A percentile compares a stretch with the other conserved stretches of the same genome.
phyloP scores from a whole-genome alignment of 257 asterid genomes.

The Ilex asprella region DNA sequence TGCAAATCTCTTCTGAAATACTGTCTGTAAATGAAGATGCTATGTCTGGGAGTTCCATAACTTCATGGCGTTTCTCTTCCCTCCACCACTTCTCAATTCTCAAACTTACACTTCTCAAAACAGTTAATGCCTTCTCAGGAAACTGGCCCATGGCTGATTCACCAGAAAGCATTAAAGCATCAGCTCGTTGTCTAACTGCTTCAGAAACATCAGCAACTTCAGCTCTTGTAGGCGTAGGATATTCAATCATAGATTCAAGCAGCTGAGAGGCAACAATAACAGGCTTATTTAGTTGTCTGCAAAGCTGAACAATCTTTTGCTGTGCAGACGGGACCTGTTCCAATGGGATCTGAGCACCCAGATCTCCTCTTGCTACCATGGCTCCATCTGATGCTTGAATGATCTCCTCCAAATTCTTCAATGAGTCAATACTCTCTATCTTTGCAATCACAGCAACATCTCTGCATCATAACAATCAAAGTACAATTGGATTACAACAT shows the following conservation, averaged over 20 bases:
- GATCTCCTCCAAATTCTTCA: slow-evolving; percentile 90
- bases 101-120: slow-evolving; percentile 85
- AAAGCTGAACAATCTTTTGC: slow-evolving; percentile 74
- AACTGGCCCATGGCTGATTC: slow-evolving; percentile 99
- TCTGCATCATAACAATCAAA: slow-evolving; percentile 38
- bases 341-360: slow-evolving; percentile 95
- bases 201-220: slow-evolving; percentile 99
- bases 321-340: slow-evolving; percentile 99
- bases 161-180: slow-evolving; percentile 97
- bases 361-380: slow-evolving; percentile 99
- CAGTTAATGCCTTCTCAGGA: slow-evolving; percentile 94
- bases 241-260: slow-evolving; percentile 98
- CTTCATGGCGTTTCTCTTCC: slow-evolving; percentile 75
- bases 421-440: slow-evolving; percentile 93
- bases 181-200: slow-evolving; percentile 93
- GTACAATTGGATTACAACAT: background rate
- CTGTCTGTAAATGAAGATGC: slow-evolving; percentile 79
- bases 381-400: slow-evolving; percentile 92
- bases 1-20: slow-evolving; percentile 96
- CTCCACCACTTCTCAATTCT: slow-evolving; percentile 99
- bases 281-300: slow-evolving; percentile 87
- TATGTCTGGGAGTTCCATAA: slow-evolving; percentile 66
- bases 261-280: slow-evolving; percentile 95
- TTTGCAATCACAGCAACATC: slow-evolving; percentile 86
- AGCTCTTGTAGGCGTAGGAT: slow-evolving; percentile 98